Conservation (phyloP, 208 protist species). For the Balamuthia mandrillaris region DNA sequence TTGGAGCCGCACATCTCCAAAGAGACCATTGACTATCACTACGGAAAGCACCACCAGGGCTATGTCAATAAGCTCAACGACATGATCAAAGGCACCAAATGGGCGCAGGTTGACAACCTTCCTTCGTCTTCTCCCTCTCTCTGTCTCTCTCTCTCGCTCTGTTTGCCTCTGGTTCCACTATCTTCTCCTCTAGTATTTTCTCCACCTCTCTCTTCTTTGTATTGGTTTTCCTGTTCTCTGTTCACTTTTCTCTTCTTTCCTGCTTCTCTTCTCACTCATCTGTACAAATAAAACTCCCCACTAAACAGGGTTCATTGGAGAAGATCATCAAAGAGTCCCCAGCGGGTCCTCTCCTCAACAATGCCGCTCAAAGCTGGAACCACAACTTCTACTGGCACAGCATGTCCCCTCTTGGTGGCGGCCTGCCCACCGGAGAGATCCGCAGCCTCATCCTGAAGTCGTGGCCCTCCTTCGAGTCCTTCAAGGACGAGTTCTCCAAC, state of each 20-base stretch:
- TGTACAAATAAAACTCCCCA: too few relatives aligned
- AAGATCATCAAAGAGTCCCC: neutral
- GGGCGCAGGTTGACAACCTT: too few relatives aligned
- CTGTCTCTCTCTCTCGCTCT: too few relatives aligned
- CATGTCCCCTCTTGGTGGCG: neutral
- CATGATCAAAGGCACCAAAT: neutral
- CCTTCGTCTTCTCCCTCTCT: too few relatives aligned
- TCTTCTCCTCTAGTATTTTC: too few relatives aligned
- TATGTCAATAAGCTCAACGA: neutral
- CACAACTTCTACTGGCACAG: neutral
- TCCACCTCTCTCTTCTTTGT: too few relatives aligned
- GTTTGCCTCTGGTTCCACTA: slow-evolving; percentile 70
- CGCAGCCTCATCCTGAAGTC: neutral
- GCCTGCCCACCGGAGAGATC: too few relatives aligned
- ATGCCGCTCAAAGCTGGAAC: neutral
- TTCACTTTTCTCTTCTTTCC: slow-evolving; percentile 73
- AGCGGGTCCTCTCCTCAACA: neutral
- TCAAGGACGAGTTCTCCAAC: neutral
- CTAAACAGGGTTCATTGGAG: neutral
- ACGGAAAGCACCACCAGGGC: slow-evolving; percentile 42
- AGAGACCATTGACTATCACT: slow-evolving; percentile 38
- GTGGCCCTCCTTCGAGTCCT: neutral
- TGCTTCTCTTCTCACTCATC: slow-evolving; percentile 65
- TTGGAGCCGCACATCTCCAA: slow-evolving; percentile 19
- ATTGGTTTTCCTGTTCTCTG: too few relatives aligned